Conservation (phyloP, 2,329 filamentous ascomycete species). For the Neopestalotiopsis rosae region DNA sequence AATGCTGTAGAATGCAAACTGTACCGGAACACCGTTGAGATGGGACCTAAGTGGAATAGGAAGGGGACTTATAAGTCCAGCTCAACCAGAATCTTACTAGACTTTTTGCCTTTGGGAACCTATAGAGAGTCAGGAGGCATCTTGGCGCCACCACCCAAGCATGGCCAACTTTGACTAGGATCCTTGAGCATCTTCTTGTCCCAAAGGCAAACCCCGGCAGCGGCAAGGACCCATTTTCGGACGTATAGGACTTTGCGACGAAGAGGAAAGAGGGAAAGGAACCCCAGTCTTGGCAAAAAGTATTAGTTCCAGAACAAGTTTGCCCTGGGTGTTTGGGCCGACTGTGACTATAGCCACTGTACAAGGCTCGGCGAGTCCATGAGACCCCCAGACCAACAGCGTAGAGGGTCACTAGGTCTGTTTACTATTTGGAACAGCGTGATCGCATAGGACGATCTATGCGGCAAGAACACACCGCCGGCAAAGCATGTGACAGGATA, state of each 20-base stretch:
- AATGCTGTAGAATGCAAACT: neutral
- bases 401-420: slow-evolving; percentile 14
- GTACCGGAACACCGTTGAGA: neutral
- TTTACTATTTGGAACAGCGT: neutral
- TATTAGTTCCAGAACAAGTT: slow-evolving; percentile 5
- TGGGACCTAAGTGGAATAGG: slow-evolving; percentile 1
- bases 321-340: slow-evolving; percentile 8
- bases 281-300: neutral
- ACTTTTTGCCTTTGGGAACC: neutral
- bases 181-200: neutral
- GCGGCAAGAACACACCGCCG: neutral
- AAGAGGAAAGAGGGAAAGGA: neutral
- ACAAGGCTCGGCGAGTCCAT: neutral
- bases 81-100: neutral
- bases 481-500: slow-evolving; percentile 9
- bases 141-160: neutral
- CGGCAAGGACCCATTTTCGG: neutral
- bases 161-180: slow-evolving; percentile 2
- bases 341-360: slow-evolving; percentile 10
- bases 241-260: slow-evolving; percentile 11
- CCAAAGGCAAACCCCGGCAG: neutral
- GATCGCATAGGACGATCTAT: slow-evolving; percentile 6
- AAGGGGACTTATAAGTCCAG: slow-evolving; percentile 12
- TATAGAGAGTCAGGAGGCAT: slow-evolving; percentile 5
- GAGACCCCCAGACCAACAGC: slow-evolving; percentile 2